These are phyloP conservation scores for Singerocomus inundabilis DNA, from an alignment of 1,284 basidiomycete species.

Conservation along the genomic window DNA sequence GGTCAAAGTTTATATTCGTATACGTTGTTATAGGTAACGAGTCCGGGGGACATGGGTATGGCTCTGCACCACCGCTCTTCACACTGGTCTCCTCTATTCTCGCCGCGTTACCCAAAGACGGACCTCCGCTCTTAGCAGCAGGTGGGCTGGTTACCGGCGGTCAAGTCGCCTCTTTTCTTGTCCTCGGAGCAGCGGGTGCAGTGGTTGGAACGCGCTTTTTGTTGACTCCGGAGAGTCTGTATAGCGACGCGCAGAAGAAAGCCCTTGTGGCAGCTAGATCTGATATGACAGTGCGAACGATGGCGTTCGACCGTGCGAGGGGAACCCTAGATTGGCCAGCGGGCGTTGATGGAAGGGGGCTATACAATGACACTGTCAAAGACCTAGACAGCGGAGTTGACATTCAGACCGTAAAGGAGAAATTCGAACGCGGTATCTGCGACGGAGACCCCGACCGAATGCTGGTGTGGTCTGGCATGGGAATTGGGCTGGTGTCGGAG, in stretches of 20 bases:
- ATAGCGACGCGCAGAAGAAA: constrained; percentile 53
- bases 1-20: constrained; percentile 4
- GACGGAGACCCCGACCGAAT: constrained; percentile 49
- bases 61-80: constrained; percentile 54
- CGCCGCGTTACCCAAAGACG: constrained; percentile 39
- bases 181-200: constrained; percentile 63
- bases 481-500: constrained; percentile 57
- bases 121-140: constrained; percentile 57
- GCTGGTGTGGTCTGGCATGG: constrained; percentile 69
- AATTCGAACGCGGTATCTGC: constrained; percentile 44
- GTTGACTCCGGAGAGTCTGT: constrained; percentile 62
- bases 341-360: constrained; percentile 58
- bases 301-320: constrained; percentile 64
- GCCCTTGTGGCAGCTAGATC: constrained; percentile 53
- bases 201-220: constrained; percentile 74
- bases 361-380: constrained; percentile 48
- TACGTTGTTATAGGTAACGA: constrained; percentile 55
- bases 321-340: constrained; percentile 63
- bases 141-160: constrained; percentile 54
- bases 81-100: constrained; percentile 59
- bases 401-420: constrained; percentile 42
- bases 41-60: constrained; percentile 70
- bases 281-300: constrained; percentile 54
- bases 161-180: constrained; percentile 63
- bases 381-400: constrained; percentile 55